Percentiles rank a stretch among this genome's conserved stretches.
Conservation (phyloP, 192 early-diverging fungal species). For the Mortierella hygrophila region DNA sequence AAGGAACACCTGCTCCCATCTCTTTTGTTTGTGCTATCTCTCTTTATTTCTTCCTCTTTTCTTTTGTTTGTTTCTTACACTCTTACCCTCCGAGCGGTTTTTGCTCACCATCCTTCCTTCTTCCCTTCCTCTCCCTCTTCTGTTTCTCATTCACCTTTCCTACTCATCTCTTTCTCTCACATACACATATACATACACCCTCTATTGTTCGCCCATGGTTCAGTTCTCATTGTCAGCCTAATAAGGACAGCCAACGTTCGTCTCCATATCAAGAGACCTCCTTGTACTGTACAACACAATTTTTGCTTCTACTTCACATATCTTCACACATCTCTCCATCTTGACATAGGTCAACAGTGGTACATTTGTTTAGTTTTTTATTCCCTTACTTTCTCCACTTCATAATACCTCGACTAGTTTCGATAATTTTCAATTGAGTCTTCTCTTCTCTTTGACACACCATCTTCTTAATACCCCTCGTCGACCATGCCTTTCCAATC, state of each 20-base stretch:
- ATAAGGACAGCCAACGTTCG: not conserved
- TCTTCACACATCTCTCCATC: not conserved
- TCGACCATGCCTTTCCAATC: constrained; percentile 34
- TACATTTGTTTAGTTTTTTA: not conserved
- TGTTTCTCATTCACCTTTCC: not conserved
- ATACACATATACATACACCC: not conserved
- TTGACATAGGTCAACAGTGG: not conserved
- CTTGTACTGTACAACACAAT: not conserved
- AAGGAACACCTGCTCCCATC: not conserved
- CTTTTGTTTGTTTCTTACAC: not conserved
- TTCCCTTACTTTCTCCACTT: not conserved
- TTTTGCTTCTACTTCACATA: not conserved
- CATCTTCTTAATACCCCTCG: not conserved
- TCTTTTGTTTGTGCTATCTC: no score
- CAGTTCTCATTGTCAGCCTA: not conserved
- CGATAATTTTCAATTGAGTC: not conserved
- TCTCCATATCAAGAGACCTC: not conserved
- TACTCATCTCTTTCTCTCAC: not conserved
- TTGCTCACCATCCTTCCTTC: not conserved
- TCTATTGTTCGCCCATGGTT: not conserved
- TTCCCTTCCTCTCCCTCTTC: not conserved
- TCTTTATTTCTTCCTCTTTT: not conserved
- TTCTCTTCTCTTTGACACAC: not conserved
- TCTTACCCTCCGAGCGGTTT: not conserved
- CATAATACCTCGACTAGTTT: not conserved